phyloP scores from a whole-genome alignment of 2,329 filamentous ascomycete genomes.

The Stachybotrys echinatus region DNA sequence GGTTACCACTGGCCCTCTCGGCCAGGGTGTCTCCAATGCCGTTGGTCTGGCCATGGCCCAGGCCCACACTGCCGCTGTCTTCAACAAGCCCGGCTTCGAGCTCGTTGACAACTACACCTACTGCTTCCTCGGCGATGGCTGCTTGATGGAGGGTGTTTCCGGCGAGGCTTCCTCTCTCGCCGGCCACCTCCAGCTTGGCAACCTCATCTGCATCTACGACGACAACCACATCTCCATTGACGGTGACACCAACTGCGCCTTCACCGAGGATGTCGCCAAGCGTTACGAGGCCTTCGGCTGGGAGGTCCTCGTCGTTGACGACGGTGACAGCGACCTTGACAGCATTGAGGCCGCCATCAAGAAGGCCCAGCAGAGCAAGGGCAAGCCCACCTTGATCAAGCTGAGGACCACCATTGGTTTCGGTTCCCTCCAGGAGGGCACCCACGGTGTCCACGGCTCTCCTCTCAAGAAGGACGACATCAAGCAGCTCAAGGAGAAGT shows the following conservation, averaged over 20 bases:
- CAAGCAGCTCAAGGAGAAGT: slow-evolving; percentile 89
- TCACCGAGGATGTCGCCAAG: slow-evolving; percentile 94
- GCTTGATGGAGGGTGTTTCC: slow-evolving; percentile 97
- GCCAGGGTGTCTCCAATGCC: slow-evolving; percentile 95
- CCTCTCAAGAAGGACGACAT: slow-evolving; percentile 92
- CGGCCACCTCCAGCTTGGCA: slow-evolving; percentile 95
- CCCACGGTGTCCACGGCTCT: slow-evolving; percentile 92
- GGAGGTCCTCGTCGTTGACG: slow-evolving; percentile 78
- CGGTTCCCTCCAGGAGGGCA: slow-evolving; percentile 89
- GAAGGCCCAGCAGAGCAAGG: slow-evolving; percentile 77
- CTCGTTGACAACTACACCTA: slow-evolving; percentile 97
- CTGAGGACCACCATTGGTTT: slow-evolving; percentile 96
- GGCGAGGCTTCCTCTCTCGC: slow-evolving; percentile 87
- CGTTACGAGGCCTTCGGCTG: slow-evolving; percentile 97
- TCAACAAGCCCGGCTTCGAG: slow-evolving; percentile 95
- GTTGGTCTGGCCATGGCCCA: slow-evolving; percentile 97
- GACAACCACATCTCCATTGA: slow-evolving; percentile 98
- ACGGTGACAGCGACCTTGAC: slow-evolving; percentile 85
- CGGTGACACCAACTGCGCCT: slow-evolving; percentile 90
- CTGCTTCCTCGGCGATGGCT: slow-evolving; percentile 94
- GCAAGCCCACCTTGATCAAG: slow-evolving; percentile 97
- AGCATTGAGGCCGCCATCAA: slow-evolving; percentile 84
- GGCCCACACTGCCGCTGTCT: slow-evolving; percentile 81
- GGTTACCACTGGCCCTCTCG: slow-evolving; percentile 96
- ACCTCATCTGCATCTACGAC: slow-evolving; percentile 94